Evolutionary conservation across 371 early-diverging fungal species (phyloP).

Genomic region (Apophysomyces variabilis): DNA sequence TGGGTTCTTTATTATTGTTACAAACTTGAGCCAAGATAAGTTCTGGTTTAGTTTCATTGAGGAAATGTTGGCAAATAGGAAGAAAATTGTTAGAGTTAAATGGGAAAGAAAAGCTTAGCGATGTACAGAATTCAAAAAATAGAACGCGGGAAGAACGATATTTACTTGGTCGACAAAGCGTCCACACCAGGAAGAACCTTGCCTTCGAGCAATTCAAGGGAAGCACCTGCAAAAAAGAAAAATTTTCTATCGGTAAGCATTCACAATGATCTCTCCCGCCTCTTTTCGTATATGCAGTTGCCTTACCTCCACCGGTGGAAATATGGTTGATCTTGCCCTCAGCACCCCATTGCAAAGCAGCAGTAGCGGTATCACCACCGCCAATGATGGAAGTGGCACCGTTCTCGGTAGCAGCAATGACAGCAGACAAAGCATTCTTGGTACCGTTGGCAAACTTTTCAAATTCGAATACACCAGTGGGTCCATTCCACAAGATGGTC

Average conservation of each 20-base stretch:
- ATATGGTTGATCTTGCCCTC: constrained; percentile 94
- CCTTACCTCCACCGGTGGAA: constrained; percentile 91
- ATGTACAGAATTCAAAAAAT: constrained; percentile 3
- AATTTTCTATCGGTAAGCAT: not conserved
- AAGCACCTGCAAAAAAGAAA: constrained; percentile 61
- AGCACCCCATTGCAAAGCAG: constrained; percentile 88
- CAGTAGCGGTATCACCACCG: constrained; percentile 99
- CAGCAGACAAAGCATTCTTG: constrained; percentile 82
- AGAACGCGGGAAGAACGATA: constrained; percentile 1
- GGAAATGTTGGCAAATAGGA: too few relatives aligned
- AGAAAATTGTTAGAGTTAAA: too few relatives aligned
- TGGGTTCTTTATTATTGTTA: too few relatives aligned
- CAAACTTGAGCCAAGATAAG: too few relatives aligned
- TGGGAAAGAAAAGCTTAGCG: too few relatives aligned
- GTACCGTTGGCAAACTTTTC: constrained; percentile 93
- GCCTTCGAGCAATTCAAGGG: constrained; percentile 95
- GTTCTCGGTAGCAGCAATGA: constrained; percentile 81
- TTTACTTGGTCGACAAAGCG: constrained; percentile 74
- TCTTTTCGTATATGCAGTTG: too few relatives aligned
- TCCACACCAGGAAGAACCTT: constrained; percentile 90
- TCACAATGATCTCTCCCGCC: too few relatives aligned
- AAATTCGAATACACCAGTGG: constrained; percentile 98
- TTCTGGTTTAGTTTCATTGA: too few relatives aligned
- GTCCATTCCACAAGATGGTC: constrained; percentile 99
- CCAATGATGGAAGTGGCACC: constrained; percentile 74